These are phyloP conservation scores for Fagopyrum tataricum DNA, from an alignment of 148 eudicot species.

Conservation along the genomic window DNA sequence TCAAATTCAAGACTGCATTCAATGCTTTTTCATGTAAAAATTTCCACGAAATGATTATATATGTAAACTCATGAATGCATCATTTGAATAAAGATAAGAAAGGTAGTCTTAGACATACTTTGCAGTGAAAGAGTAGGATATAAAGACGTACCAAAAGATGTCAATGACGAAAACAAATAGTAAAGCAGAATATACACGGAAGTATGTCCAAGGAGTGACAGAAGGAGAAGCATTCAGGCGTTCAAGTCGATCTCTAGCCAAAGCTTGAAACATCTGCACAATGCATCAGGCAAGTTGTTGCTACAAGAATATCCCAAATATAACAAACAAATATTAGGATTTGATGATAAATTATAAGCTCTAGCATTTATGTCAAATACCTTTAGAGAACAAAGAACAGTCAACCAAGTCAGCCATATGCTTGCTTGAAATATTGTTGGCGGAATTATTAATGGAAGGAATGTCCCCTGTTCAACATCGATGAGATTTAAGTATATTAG, in stretches of 20 bases:
- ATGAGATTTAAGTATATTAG: background rate
- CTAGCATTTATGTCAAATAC: slow-evolving; percentile 25
- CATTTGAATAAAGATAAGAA: background rate
- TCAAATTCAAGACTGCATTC: background rate
- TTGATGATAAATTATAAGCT: background rate
- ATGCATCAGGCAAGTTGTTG: slow-evolving; percentile 15
- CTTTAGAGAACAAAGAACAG: slow-evolving; percentile 77
- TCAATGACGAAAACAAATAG: slow-evolving; percentile 67
- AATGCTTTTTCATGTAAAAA: background rate
- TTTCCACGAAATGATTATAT: background rate
- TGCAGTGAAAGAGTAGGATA: background rate
- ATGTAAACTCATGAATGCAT: background rate
- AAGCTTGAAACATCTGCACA: slow-evolving; percentile 95
- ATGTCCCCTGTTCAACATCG: slow-evolving; percentile 53
- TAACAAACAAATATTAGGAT: background rate
- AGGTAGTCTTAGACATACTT: background rate
- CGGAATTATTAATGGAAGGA: slow-evolving; percentile 87
- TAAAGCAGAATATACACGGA: slow-evolving; percentile 88
- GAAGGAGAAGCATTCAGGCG: slow-evolving; percentile 99
- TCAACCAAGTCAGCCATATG: slow-evolving; percentile 83
- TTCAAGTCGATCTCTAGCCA: slow-evolving; percentile 96
- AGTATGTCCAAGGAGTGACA: slow-evolving; percentile 82
- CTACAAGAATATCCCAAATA: slow-evolving; percentile 6
- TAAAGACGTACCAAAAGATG: slow-evolving; percentile 60
- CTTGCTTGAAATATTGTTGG: slow-evolving; percentile 75